A percentile compares a stretch with the other conserved stretches of the same genome.
Conservation (phyloP, 192 early-diverging fungal genomes). For the Gamsiella multidivaricata region DNA sequence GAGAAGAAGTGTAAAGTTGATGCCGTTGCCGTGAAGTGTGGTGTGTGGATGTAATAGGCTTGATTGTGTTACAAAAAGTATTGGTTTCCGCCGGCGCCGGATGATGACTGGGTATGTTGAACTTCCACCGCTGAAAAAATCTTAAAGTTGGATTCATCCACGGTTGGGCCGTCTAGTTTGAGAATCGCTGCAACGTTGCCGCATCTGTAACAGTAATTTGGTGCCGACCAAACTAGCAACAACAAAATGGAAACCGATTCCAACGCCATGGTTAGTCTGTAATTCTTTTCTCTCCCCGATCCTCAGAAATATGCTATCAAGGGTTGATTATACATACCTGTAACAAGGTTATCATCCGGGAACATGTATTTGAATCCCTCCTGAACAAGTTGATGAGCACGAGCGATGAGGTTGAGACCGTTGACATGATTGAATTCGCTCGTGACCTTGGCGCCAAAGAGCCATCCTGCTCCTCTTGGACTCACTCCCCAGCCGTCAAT, state of each 20-base stretch:
- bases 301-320: background rate
- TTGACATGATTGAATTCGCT: conserved; percentile 98
- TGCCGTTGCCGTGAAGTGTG: background rate
- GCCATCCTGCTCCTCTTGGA: conserved; percentile 94
- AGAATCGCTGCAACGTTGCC: conserved; percentile 97
- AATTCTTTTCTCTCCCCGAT: background rate
- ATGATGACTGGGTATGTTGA: conserved; percentile 69
- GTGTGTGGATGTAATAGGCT: background rate
- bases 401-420: conserved; percentile 86
- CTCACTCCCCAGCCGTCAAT: conserved; percentile 92
- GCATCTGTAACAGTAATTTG: conserved; percentile 98
- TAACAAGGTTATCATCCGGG: conserved; percentile 92
- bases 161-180: conserved; percentile 78
- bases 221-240: conserved; percentile 87
- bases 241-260: no score
- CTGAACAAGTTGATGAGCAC: conserved; percentile 98
- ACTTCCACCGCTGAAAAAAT: conserved; percentile 98
- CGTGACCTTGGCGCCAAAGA: conserved; percentile 95
- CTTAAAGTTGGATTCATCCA: conserved; percentile 90
- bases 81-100: conserved; percentile 55
- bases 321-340: conserved; percentile 49
- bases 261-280: no score
- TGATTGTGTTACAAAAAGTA: conserved; percentile 56
- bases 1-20: background rate
- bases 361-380: conserved; percentile 98